These are phyloP conservation scores for Alternaria rosae DNA, from an alignment of 2,329 filamentous ascomycete genomes.

Conservation along the genomic window DNA sequence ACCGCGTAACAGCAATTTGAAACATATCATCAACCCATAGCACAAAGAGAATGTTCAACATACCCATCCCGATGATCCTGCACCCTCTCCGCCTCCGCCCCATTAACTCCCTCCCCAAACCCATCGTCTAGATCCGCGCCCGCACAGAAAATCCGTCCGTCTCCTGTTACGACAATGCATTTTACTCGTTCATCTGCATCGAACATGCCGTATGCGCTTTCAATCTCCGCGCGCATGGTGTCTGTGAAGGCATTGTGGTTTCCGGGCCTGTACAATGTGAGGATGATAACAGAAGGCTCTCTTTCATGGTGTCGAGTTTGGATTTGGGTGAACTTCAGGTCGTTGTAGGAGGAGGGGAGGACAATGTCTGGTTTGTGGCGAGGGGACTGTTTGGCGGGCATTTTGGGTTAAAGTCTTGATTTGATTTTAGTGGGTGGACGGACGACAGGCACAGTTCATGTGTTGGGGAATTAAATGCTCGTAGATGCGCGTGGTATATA, in stretches of 20 bases:
- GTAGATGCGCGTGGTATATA: not conserved
- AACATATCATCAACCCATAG: not conserved
- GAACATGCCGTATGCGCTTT: conserved; percentile 60
- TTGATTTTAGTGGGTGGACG: not conserved
- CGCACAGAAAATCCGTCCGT: conserved; percentile 62
- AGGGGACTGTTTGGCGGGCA: conserved; percentile 12
- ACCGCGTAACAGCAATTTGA: not conserved
- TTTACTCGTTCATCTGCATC: conserved; percentile 64
- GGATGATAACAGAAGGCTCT: conserved; percentile 64
- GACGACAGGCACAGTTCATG: not conserved
- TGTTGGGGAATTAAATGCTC: not conserved
- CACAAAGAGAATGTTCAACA: not conserved
- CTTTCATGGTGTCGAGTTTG: conserved; percentile 51
- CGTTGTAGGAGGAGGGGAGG: conserved; percentile 51
- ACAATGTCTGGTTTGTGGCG: conserved; percentile 31
- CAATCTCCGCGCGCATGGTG: conserved; percentile 68
- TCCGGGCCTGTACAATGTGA: conserved; percentile 69
- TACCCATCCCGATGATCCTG: conserved; percentile 64
- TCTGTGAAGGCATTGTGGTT: conserved; percentile 75
- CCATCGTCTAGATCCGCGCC: conserved; percentile 64
- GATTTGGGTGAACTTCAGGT: conserved; percentile 52
- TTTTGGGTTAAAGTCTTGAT: not conserved
- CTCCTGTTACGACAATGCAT: conserved; percentile 62
- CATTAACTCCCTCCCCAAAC: conserved; percentile 54
- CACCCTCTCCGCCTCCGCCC: conserved; percentile 52